phyloP scores from a whole-genome alignment of 1,139 yeast genomes.

The Kazachstania sp. region DNA sequence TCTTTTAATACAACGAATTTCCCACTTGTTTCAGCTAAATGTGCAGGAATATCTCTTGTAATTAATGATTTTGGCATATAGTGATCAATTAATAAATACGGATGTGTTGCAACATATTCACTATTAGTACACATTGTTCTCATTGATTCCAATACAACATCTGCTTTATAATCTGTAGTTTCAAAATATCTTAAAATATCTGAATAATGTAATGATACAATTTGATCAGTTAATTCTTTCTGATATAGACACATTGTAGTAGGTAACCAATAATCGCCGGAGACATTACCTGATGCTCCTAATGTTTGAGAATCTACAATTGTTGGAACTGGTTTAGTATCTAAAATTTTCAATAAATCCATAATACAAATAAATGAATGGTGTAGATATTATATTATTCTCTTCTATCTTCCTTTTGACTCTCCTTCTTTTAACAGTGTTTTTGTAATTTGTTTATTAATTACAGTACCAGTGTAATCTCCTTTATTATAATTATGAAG shows the following conservation, averaged over 20 bases:
- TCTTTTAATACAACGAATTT: constrained; percentile 67
- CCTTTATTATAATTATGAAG: too few species aligned
- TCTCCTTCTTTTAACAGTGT: too few species aligned
- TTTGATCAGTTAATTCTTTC: constrained; percentile 85
- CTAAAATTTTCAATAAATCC: constrained; percentile 72
- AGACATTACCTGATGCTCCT: constrained; percentile 31
- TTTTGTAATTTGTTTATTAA: too few species aligned
- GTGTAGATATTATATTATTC: too few species aligned
- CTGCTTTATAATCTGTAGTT: constrained; percentile 43
- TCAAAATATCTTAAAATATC: constrained; percentile 85
- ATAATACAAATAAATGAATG: constrained; percentile 38
- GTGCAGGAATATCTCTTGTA: constrained; percentile 66
- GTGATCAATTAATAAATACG: constrained; percentile 74
- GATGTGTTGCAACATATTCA: constrained; percentile 78
- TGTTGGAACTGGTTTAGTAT: constrained; percentile 79
- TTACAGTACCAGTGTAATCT: too few species aligned
- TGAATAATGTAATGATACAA: constrained; percentile 81
- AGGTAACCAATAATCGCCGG: constrained; percentile 73
- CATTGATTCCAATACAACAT: constrained; percentile 57
- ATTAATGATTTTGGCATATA: constrained; percentile 77
- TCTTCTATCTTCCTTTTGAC: too few species aligned
- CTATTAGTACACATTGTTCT: constrained; percentile 68
- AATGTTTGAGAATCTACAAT: constrained; percentile 44
- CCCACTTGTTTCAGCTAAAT: constrained; percentile 76
- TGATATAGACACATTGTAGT: constrained; percentile 87